Conservation (phyloP, 2,329 filamentous ascomycete genomes). For the Aaosphaeria pasadenensis region DNA sequence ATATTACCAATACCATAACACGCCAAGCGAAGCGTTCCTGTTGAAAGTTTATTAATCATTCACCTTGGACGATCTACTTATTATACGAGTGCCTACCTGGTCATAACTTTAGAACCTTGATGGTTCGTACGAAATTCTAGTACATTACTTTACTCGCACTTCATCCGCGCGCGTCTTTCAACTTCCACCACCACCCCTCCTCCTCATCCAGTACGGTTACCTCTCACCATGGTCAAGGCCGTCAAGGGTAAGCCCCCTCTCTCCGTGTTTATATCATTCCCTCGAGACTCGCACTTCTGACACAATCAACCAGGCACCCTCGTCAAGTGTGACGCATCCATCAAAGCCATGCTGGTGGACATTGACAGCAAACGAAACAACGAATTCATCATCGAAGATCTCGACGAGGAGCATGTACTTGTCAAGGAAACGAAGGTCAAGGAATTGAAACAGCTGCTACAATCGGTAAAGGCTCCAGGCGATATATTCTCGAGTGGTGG, state of each 20-base stretch:
- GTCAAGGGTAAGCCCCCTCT: slow-evolving; percentile 47
- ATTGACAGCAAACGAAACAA: slow-evolving; percentile 66
- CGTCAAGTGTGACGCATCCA: slow-evolving; percentile 80
- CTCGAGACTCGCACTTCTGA: not conserved
- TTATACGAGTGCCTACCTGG: no score
- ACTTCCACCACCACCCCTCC: no score
- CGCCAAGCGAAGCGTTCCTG: no score
- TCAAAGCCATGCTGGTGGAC: slow-evolving; percentile 79
- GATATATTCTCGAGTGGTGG: not conserved
- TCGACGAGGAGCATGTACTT: slow-evolving; percentile 73
- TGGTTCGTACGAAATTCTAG: no score
- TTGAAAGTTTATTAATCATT: no score
- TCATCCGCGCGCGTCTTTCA: no score
- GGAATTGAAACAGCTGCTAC: slow-evolving; percentile 65
- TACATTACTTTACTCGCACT: no score
- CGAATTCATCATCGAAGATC: slow-evolving; percentile 74
- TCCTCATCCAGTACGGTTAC: slow-evolving; percentile 1
- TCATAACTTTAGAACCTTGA: no score
- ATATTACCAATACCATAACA: no score
- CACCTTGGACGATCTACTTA: no score
- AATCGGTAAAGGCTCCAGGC: slow-evolving; percentile 52
- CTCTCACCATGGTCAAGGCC: slow-evolving; percentile 55
- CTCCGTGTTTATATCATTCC: not conserved
- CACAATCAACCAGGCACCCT: slow-evolving; percentile 56
- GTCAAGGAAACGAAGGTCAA: slow-evolving; percentile 72